A percentile compares a stretch with the other conserved stretches of the same genome.
Evolutionary conservation across 2,329 filamentous ascomycete genomes (phyloP).

Genomic region (Myriosclerotinia duriaeana): DNA sequence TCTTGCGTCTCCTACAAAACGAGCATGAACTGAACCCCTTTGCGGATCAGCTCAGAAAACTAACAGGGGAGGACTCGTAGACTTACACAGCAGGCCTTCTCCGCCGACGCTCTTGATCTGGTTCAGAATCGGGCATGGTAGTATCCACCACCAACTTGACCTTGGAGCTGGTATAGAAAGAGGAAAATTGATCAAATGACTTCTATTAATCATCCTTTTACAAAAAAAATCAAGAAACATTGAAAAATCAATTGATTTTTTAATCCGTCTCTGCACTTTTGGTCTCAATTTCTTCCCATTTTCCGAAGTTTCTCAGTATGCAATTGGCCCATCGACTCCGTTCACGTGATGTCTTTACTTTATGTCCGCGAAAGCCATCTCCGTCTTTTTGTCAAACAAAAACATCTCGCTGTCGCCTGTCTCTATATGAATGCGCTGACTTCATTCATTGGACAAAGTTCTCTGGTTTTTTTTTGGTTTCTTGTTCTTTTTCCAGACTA

Average conservation of each 20-base stretch:
- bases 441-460: too few species aligned
- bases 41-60: slow-evolving; percentile 26
- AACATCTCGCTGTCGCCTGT: not conserved
- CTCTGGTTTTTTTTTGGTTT: too few species aligned
- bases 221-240: not conserved
- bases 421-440: too few species aligned
- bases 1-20: slow-evolving; percentile 60
- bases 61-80: slow-evolving; percentile 13
- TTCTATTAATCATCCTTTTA: not conserved
- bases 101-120: slow-evolving; percentile 42
- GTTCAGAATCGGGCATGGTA: not conserved
- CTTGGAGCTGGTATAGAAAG: not conserved
- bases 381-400: not conserved
- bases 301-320: not conserved
- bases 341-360: not conserved
- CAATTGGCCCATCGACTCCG: not conserved
- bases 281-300: not conserved
- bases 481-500: too few species aligned
- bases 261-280: not conserved
- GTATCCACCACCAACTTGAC: not conserved
- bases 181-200: not conserved
- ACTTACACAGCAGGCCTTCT: slow-evolving; percentile 48
- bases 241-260: not conserved
- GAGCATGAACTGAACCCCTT: slow-evolving; percentile 52
- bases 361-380: not conserved